A percentile compares a stretch with the other conserved stretches of the same genome.
Evolutionary conservation across 106 monocot genomes (phyloP).

Genomic region (Platanthera guangdongensis): DNA sequence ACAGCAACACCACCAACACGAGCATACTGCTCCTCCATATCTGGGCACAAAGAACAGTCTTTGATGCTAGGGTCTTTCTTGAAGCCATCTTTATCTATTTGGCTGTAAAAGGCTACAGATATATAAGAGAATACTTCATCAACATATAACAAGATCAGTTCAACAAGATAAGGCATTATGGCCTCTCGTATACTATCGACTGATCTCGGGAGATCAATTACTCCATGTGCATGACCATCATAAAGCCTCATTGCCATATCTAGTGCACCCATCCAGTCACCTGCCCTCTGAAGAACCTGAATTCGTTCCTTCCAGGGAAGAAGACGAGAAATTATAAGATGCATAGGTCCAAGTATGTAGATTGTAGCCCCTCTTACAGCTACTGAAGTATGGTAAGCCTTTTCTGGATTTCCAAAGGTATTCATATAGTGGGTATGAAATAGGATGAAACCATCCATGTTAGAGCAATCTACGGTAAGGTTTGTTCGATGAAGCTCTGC

Average conservation of each 20-base stretch:
- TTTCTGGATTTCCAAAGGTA: slow-evolving; percentile 88
- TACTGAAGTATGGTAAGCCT: slow-evolving; percentile 85
- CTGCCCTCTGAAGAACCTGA: slow-evolving; percentile 85
- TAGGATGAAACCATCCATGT: slow-evolving; percentile 61
- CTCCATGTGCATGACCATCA: slow-evolving; percentile 97
- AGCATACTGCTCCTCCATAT: slow-evolving; percentile 86
- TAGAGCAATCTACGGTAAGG: slow-evolving; percentile 47
- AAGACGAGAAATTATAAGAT: slow-evolving; percentile 85
- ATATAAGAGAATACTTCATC: slow-evolving; percentile 99
- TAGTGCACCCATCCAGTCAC: slow-evolving; percentile 99
- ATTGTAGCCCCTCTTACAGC: slow-evolving; percentile 92
- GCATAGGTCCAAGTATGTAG: slow-evolving; percentile 79
- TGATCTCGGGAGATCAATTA: slow-evolving; percentile 88
- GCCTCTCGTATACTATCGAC: slow-evolving; percentile 66
- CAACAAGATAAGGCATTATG: slow-evolving; percentile 92
- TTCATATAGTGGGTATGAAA: slow-evolving; percentile 83
- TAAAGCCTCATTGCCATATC: slow-evolving; percentile 96
- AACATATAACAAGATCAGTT: slow-evolving; percentile 81
- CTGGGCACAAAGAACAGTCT: slow-evolving; percentile 23
- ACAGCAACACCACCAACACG: slow-evolving; percentile 97
- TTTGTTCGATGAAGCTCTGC: slow-evolving; percentile 68
- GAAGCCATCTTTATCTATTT: slow-evolving; percentile 31
- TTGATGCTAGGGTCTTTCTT: slow-evolving; percentile 21
- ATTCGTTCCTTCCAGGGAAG: slow-evolving; percentile 98
- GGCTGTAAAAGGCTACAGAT: slow-evolving; percentile 66